These are phyloP conservation scores for Dunaliella primolecta DNA, from an alignment of 139 green algal genomes.

Conservation along the genomic window DNA sequence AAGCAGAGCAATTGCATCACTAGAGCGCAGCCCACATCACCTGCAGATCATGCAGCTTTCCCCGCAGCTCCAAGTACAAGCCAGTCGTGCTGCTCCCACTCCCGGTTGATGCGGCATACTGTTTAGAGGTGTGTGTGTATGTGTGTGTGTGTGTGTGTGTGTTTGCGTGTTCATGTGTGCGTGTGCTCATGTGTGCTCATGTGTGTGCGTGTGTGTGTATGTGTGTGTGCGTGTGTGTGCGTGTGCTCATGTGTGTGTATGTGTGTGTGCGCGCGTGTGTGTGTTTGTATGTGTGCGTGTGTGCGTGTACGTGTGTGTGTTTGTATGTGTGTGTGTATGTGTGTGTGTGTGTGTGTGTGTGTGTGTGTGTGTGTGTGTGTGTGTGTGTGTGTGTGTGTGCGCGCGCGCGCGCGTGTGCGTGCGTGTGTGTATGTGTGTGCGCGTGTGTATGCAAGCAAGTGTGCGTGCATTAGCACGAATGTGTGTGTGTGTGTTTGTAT, in stretches of 20 bases:
- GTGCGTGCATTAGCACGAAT: too few relatives aligned
- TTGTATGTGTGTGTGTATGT: too few relatives aligned
- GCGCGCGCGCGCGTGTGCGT: too few relatives aligned
- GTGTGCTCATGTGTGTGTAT: neutral
- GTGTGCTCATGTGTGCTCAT: too few relatives aligned
- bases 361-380: neutral
- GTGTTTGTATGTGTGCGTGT: too few relatives aligned
- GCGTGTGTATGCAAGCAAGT: neutral
- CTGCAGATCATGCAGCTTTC: neutral
- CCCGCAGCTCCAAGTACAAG: neutral
- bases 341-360: neutral
- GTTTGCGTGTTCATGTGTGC: too few relatives aligned
- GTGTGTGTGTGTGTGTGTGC: too few relatives aligned
- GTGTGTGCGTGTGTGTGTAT: neutral
- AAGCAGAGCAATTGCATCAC: too few relatives aligned
- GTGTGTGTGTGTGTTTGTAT: neutral
- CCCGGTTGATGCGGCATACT: neutral
- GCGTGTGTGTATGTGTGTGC: neutral
- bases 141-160: too few relatives aligned
- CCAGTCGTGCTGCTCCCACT: neutral
- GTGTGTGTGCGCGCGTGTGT: too few relatives aligned
- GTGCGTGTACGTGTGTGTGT: too few relatives aligned
- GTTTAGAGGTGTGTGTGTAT: neutral
- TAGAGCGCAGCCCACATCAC: too few relatives aligned
- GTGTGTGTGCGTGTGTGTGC: neutral